Evolutionary conservation across 169 alveolate genomes (phyloP).

Genomic region (Plasmodium gonderi): DNA sequence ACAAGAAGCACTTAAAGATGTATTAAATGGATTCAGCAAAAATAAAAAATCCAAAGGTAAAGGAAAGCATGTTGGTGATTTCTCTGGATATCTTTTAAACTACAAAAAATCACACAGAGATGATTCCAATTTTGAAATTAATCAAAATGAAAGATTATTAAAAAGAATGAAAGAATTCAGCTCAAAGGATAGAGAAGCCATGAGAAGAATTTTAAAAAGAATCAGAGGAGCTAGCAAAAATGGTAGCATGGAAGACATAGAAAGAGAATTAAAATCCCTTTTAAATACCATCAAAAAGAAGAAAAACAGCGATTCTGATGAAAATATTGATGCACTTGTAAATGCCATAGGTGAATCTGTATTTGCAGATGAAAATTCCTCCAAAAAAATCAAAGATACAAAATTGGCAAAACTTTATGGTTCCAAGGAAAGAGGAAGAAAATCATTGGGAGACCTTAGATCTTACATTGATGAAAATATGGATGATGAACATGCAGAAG

Average conservation of each 20-base stretch:
- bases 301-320: neutral
- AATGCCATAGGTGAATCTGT: neutral
- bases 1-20: neutral
- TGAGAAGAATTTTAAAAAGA: neutral
- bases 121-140: neutral
- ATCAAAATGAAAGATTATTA: neutral
- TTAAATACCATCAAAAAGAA: neutral
- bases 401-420: neutral
- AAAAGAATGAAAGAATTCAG: neutral
- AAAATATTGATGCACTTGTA: neutral
- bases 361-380: neutral
- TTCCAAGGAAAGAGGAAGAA: neutral
- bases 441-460: neutral
- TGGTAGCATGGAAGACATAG: neutral
- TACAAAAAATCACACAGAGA: neutral
- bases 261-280: neutral
- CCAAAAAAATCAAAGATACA: neutral
- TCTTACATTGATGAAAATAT: neutral
- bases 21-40: neutral
- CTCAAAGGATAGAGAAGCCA: neutral
- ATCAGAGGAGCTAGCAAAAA: neutral
- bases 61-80: neutral
- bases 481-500: neutral
- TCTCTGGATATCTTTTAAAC: neutral
- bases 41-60: neutral